These are phyloP conservation scores for Beauveria bassiana DNA, from an alignment of 2,329 filamentous ascomycete species.

Conservation along the genomic window DNA sequence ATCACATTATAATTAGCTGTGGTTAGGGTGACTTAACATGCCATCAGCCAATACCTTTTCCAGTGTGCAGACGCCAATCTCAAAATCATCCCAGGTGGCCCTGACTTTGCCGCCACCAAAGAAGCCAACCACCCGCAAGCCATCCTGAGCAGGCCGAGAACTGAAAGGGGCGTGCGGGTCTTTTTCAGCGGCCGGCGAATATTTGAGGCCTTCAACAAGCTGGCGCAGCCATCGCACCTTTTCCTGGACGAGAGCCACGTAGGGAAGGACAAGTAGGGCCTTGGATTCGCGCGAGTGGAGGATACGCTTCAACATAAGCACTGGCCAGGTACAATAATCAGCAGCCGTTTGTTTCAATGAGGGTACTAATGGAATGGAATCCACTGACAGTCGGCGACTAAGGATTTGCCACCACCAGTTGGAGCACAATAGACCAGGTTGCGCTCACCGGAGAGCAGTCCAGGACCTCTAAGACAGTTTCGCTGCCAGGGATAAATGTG, in stretches of 20 bases:
- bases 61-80: slow-evolving; percentile 72
- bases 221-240: slow-evolving; percentile 67
- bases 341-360: slow-evolving; percentile 13
- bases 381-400: slow-evolving; percentile 53
- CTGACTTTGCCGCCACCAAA: slow-evolving; percentile 66
- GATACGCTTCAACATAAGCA: slow-evolving; percentile 65
- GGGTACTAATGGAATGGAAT: background rate
- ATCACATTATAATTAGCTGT: background rate
- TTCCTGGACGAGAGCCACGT: slow-evolving; percentile 73
- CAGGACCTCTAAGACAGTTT: slow-evolving; percentile 60
- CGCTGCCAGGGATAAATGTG: slow-evolving; percentile 77
- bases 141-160: slow-evolving; percentile 47
- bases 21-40: background rate
- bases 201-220: slow-evolving; percentile 53
- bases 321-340: slow-evolving; percentile 21
- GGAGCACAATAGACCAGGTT: slow-evolving; percentile 76
- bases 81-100: slow-evolving; percentile 63
- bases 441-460: slow-evolving; percentile 54
- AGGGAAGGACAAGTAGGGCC: slow-evolving; percentile 65
- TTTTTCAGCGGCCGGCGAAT: slow-evolving; percentile 26
- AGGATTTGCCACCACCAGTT: slow-evolving; percentile 69
- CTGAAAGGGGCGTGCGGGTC: slow-evolving; percentile 40
- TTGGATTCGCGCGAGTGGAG: slow-evolving; percentile 57
- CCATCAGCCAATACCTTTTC: slow-evolving; percentile 49
- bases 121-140: slow-evolving; percentile 61